Base-by-base conservation (phyloP, 139 green algal genomes). In the Chlorella ohadii region DNA sequence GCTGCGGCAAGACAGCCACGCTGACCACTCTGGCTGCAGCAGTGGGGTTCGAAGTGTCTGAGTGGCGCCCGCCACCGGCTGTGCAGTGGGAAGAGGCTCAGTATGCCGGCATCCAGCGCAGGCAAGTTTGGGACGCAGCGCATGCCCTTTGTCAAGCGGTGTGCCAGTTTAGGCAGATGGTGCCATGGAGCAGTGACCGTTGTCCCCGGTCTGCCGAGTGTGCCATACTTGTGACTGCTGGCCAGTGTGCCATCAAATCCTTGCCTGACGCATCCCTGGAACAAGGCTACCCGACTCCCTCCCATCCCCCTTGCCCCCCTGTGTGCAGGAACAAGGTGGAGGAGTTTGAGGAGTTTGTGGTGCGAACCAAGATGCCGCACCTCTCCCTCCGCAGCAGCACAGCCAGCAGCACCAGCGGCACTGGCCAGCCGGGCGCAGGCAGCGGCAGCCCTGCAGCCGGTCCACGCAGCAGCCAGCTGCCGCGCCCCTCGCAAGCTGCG, bases 261-360 rank as follows among this genome's bases (percentile, higher is more conserved):
- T n/a, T n/a, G n/a, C n/a, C n/a, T n/a, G n/a, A n/a, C n/a, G n/a
- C n/a, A n/a, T n/a, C n/a, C n/a, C n/a, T n/a, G n/a, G n/a, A n/a
- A n/a, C n/a, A 68, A 25, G 11, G 22, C 25, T 16, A 66, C 28
- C 61, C n/a, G 25, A 15, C 22, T 16, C 11, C 61, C 36, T 33
- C 61, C n/a, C n/a, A n/a, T n/a, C n/a, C n/a, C n/a, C 25, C 36
- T 15, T 27, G 25, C 25, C 25, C 2, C 11, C 25, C 61, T 4
- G 61, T 33, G 25, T 68, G 92, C 78, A 81, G 61, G 33, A 94
- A 89, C 77, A 97, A 97, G 86, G 81, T 97, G 66, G 92, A 93
- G 36, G 94, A 94, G 25, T 97, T 97, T 81, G 89, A 94, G 41
- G 81, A 85, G 38, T 96, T 96, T 89, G 90, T 94, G 36, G 73